Evolutionary conservation across 306 rosid genomes (phyloP).

Genomic region (Gastrolobium villosum): DNA sequence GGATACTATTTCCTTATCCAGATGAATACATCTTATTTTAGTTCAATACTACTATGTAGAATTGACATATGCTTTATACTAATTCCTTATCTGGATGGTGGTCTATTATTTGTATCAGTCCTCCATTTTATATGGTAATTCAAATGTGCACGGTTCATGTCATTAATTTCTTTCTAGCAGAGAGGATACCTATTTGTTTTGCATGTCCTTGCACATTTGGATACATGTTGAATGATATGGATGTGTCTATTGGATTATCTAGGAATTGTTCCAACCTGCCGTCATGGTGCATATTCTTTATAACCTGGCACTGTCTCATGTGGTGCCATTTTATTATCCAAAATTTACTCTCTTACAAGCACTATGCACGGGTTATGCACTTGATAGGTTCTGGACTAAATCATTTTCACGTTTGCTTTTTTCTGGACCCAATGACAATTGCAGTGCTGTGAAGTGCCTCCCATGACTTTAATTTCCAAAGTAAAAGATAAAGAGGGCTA

Average conservation of each 20-base stretch:
- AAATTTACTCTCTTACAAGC: constrained; percentile 28
- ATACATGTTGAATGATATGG: constrained; percentile 37
- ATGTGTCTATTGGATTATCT: constrained; percentile 41
- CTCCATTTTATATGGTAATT: constrained; percentile 14
- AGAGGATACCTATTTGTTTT: constrained; percentile 40
- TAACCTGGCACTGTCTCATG: constrained; percentile 36
- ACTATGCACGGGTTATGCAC: constrained; percentile 34
- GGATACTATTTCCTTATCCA: constrained; percentile 28
- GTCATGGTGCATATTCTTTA: constrained; percentile 33
- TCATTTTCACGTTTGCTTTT: constrained; percentile 44
- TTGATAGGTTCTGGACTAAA: constrained; percentile 35
- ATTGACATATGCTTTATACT: constrained; percentile 28
- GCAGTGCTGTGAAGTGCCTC: constrained; percentile 43
- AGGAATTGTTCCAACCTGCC: constrained; percentile 40
- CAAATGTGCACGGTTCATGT: constrained; percentile 33
- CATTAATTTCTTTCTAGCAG: constrained; percentile 24
- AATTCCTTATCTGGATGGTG: constrained; percentile 35
- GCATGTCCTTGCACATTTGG: constrained; percentile 39
- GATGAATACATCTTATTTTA: constrained; percentile 32
- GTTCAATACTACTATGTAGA: constrained; percentile 22
- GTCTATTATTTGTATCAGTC: neutral
- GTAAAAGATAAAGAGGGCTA: constrained; percentile 52
- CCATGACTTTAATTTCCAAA: constrained; percentile 47
- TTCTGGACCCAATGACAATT: constrained; percentile 43
- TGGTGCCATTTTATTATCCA: constrained; percentile 34